phyloP scores from a whole-genome alignment of 2,329 filamentous ascomycete species.

The Cordyceps militaris region DNA sequence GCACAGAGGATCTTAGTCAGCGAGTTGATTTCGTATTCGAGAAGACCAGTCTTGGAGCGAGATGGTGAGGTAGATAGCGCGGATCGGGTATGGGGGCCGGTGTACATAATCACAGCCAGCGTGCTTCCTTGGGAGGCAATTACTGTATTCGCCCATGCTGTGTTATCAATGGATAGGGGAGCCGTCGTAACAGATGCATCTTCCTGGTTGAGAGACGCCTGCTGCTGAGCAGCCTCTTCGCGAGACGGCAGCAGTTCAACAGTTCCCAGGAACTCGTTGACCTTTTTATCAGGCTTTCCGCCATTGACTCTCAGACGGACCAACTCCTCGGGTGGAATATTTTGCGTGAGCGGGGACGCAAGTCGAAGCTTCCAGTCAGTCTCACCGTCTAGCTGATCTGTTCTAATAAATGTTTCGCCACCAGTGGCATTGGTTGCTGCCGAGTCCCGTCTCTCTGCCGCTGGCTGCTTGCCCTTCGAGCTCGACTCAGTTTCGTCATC shows the following conservation, averaged over 20 bases:
- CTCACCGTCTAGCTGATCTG: constrained; percentile 94
- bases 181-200: constrained; percentile 47
- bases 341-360: constrained; percentile 78
- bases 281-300: constrained; percentile 84
- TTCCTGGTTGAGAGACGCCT: constrained; percentile 26
- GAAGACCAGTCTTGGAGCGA: constrained; percentile 83
- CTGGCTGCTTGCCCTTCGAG: constrained; percentile 30
- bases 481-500: constrained; percentile 27
- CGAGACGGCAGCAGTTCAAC: constrained; percentile 62
- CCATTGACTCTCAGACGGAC: constrained; percentile 65
- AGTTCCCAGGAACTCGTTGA: constrained; percentile 92
- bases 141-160: constrained; percentile 96
- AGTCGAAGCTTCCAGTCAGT: constrained; percentile 97
- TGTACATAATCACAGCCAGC: constrained; percentile 87
- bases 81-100: constrained; percentile 86
- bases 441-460: constrained; percentile 20
- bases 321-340: constrained; percentile 65
- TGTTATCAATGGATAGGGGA: constrained; percentile 88
- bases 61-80: constrained; percentile 88
- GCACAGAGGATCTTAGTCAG: constrained; percentile 92
- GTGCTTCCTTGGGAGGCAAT: constrained; percentile 88
- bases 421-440: constrained; percentile 36
- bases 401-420: constrained; percentile 93
- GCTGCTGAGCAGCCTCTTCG: constrained; percentile 39
- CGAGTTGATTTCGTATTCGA: constrained; percentile 96